Conservation (phyloP, 768 basidiomycete genomes). For the Dendrothele bispora region DNA sequence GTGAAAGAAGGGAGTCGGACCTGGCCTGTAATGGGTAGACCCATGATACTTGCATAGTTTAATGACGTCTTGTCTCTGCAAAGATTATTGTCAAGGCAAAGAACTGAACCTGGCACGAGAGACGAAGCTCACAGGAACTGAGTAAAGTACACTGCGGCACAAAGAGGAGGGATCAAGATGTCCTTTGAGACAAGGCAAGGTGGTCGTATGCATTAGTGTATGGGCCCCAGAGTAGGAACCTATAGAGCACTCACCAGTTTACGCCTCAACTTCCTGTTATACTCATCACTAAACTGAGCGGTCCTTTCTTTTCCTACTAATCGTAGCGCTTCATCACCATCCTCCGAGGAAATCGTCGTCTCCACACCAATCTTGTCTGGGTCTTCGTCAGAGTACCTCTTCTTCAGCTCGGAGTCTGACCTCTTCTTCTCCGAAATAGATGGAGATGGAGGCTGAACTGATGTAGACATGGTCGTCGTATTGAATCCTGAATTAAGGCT, state of each 20-base stretch:
- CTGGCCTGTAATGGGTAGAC: slow-evolving; percentile 63
- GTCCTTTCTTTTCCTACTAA: slow-evolving; percentile 56
- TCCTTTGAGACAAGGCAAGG: slow-evolving; percentile 33
- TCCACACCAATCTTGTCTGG: too few species aligned
- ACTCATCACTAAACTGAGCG: slow-evolving; percentile 58
- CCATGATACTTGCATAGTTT: slow-evolving; percentile 75
- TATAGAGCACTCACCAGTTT: slow-evolving; percentile 47
- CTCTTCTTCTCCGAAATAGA: too few species aligned
- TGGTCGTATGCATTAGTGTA: not conserved
- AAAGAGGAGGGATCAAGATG: slow-evolving; percentile 50
- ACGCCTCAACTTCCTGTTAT: slow-evolving; percentile 52
- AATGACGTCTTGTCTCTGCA: slow-evolving; percentile 66
- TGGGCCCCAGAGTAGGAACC: not conserved
- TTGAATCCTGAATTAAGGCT: too few species aligned
- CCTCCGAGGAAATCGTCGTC: too few species aligned
- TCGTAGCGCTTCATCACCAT: slow-evolving; percentile 50
- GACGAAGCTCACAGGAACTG: slow-evolving; percentile 52
- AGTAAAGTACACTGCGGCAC: slow-evolving; percentile 67
- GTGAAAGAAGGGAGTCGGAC: slow-evolving; percentile 25
- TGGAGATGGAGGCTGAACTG: too few species aligned
- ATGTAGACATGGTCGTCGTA: too few species aligned
- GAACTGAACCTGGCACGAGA: not conserved
- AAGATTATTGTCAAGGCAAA: not conserved
- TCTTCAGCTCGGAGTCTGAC: too few species aligned
- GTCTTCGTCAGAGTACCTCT: too few species aligned